Base-by-base conservation (phyloP, 2,329 filamentous ascomycete genomes). In the Sporothrix brunneoviolacea region DNA sequence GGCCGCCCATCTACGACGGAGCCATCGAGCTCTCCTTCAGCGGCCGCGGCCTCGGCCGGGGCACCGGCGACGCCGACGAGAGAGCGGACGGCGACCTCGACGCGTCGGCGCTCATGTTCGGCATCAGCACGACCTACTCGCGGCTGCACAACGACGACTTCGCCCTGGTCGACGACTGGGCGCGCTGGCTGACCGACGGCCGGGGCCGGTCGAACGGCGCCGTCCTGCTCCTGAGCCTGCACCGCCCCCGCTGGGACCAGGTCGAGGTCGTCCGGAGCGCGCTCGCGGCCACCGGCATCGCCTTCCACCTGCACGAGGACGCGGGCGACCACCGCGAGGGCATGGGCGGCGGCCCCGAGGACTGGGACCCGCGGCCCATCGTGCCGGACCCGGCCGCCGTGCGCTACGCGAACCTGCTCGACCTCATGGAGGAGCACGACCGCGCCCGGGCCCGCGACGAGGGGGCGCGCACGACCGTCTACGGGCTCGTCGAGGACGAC, bases 121-220 rank as follows among this genome's bases (percentile, higher is more conserved):
- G 68, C 37, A 58, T 75, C 22, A 69, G 70, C 3, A 71, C 71
- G 0, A 71, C 68, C 12, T 72, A 68, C 49, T 61, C 64, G 15
- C 65, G 70, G 4, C 60, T 75, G 27, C 60, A 61, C 2, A 64
- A 66, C 38, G 59, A 64, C 9, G 64, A 73, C 46, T 65, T 64
- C 50, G 64, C 68, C 9, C 58, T 73, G 37, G 56, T 73, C 6
- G 62, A 61, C 37, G 66, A 69, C 51, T 75, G 72, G 72, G 61
- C 68, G 33, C 64, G 71, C 3, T 75, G 70, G 71, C 64, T 75
- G 50, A 73, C 73, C 0, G 62, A 70, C 39, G 68, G 68, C 4
- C 61, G 62, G 8, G 62, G 65, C 3, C 56, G 58, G 12, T 68
- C 67, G 3, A 74, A 74, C 53, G 72, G 73, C 10, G 72, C 71